A percentile compares a stretch with the other conserved stretches of the same genome.
Conservation (phyloP, 169 alveolate species). For the Cryptosporidium viatorum region DNA sequence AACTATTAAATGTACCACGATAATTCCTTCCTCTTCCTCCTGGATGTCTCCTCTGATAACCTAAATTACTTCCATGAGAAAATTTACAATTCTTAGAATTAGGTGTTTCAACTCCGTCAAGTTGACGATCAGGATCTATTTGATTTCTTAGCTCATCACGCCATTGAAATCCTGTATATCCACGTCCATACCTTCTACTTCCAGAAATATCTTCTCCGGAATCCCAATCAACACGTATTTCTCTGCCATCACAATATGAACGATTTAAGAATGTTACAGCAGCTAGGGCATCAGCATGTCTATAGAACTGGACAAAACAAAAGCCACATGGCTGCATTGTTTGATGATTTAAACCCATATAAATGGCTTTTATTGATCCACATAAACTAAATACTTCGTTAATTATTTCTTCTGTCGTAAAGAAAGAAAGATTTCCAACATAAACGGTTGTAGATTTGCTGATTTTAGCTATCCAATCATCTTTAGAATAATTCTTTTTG, state of each 20-base stretch:
- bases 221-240: slow-evolving; percentile 81
- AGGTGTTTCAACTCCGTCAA: background rate
- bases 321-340: slow-evolving; percentile 92
- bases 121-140: slow-evolving; percentile 43
- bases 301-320: slow-evolving; percentile 89
- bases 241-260: slow-evolving; percentile 80
- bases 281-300: slow-evolving; percentile 85
- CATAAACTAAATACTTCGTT: slow-evolving; percentile 87
- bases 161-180: slow-evolving; percentile 76
- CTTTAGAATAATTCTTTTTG: slow-evolving; percentile 70
- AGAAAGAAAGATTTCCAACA: slow-evolving; percentile 92
- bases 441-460: slow-evolving; percentile 87
- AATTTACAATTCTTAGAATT: slow-evolving; percentile 5
- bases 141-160: slow-evolving; percentile 65
- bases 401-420: slow-evolving; percentile 89
- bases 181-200: slow-evolving; percentile 80
- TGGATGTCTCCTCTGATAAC: background rate
- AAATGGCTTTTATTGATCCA: slow-evolving; percentile 88
- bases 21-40: slow-evolving; percentile 45
- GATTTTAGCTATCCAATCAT: slow-evolving; percentile 86
- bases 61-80: background rate
- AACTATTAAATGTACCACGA: background rate
- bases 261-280: slow-evolving; percentile 77
- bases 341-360: slow-evolving; percentile 91
- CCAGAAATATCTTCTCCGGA: slow-evolving; percentile 80